Evolutionary conservation across 345 rosid species (phyloP).

Genomic region (Rhodamnia argentea): DNA sequence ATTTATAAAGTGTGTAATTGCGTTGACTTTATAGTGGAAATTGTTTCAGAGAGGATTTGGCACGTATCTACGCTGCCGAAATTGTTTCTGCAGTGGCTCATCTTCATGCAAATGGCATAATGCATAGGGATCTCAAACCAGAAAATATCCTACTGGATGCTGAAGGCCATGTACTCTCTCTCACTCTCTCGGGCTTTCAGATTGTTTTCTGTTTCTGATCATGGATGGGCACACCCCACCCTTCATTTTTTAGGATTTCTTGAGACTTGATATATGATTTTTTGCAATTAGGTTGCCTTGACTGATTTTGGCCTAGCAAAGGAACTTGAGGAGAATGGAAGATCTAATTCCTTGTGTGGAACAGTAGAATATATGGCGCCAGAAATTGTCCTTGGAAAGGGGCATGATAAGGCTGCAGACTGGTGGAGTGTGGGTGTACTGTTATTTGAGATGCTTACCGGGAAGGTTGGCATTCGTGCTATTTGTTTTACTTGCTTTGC

Average conservation of each 20-base stretch:
- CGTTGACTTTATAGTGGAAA: background rate
- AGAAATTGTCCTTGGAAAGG: conserved; percentile 81
- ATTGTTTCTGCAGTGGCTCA: conserved; percentile 83
- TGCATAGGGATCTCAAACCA: conserved; percentile 98
- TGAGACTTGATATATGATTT: background rate
- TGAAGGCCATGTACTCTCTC: conserved; percentile 69
- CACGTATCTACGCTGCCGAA: conserved; percentile 86
- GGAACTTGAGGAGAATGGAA: conserved; percentile 65
- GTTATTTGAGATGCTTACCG: conserved; percentile 90
- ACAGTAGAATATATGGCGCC: conserved; percentile 96
- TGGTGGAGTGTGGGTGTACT: conserved; percentile 98
- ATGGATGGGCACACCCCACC: background rate
- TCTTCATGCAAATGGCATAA: conserved; percentile 89
- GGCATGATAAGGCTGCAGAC: conserved; percentile 90
- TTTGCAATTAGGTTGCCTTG: conserved; percentile 43
- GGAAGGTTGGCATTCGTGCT: conserved; percentile 35
- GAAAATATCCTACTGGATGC: conserved; percentile 82
- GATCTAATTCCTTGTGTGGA: conserved; percentile 93
- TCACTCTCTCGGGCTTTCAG: background rate
- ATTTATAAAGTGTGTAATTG: background rate
- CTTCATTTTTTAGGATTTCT: background rate
- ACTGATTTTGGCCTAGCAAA: conserved; percentile 95
- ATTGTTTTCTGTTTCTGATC: background rate
- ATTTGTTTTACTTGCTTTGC: background rate
- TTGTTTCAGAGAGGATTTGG: conserved; percentile 73